Evolutionary conservation across 2,329 filamentous ascomycete species (phyloP), one percentile per base, ranked within the genome.

Genomic region (Cladosporium austrohemisphaericum): DNA sequence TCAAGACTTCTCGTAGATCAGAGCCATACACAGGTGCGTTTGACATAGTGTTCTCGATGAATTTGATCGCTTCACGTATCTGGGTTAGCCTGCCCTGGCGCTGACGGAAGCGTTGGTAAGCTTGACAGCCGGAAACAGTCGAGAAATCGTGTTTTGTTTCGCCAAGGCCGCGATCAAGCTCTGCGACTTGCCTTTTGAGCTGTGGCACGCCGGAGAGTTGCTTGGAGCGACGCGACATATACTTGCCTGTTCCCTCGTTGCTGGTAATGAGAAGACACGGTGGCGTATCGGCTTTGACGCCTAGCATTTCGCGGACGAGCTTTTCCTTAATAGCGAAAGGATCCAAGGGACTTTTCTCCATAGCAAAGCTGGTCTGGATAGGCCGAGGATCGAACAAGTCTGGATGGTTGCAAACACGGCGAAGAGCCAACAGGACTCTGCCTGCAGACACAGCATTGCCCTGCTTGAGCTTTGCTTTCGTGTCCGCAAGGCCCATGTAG

Each of bases 401-500:
- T 0, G 93, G 94, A 64, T 98, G 93, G 59, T 98, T 98, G 76
- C 93, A 98, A 44, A 98, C 94, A 67, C 97, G 96, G 41, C 93
- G 84, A 46, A 98, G 76, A 65, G 95, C 93, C 90, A 98, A 95
- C 44, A 98, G 73, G 68, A 94, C 97, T 66, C 96, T 95, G 70
- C 97, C 97, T 65, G 98, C 96, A 14, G 90, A 95, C 55, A 98
- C 81, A 66, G 96, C 96, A 62, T 97, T 98, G 22, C 93, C 93
- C 1, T 88, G 94, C 2, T 88, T 81, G 14, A 98, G 75, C 0
- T 91, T 96, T 52, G 89, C 86, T 55, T 89, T 84, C 0, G 93
- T 97, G 60, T 95, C 89, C 3, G 86, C 85, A 49, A 91, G 84
- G 26, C 88, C 89, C 72, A 98, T 83, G 68, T 97, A 98, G 1